Percentiles rank a stretch among this genome's conserved stretches.
Conservation (phyloP, 352 stramenopile genomes). For the Pythium scleroteichum region DNA sequence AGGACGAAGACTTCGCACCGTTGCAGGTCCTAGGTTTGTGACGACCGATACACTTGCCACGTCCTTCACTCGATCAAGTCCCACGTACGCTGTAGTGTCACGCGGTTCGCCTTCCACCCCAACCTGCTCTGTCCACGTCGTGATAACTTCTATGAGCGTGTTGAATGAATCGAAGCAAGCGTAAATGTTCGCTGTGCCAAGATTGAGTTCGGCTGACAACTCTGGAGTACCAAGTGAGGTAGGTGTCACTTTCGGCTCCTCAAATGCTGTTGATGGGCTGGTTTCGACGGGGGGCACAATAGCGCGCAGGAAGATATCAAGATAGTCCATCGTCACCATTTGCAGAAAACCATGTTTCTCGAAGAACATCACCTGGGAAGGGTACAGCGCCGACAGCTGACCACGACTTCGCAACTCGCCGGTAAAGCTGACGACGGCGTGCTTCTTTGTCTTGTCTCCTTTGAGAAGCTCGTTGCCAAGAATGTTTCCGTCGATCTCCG, state of each 20-base stretch:
- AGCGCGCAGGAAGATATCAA: constrained; percentile 80
- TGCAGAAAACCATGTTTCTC: constrained; percentile 84
- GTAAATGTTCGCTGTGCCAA: constrained; percentile 88
- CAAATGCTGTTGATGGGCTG: background rate
- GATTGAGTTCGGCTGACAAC: constrained; percentile 76
- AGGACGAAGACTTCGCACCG: constrained; percentile 21
- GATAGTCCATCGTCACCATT: constrained; percentile 83
- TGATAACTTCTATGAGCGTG: constrained; percentile 74
- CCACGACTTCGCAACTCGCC: constrained; percentile 28
- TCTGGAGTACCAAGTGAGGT: constrained; percentile 55
- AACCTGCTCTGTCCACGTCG: constrained; percentile 71
- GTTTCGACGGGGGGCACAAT: constrained; percentile 42
- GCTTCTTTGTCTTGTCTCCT: constrained; percentile 41
- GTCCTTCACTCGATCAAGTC: constrained; percentile 60
- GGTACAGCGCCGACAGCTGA: constrained; percentile 41
- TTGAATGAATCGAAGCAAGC: constrained; percentile 90
- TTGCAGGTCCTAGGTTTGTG: constrained; percentile 48
- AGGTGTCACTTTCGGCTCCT: constrained; percentile 34
- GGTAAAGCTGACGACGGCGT: constrained; percentile 39
- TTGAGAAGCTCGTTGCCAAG: constrained; percentile 62
- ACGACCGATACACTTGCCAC: constrained; percentile 68
- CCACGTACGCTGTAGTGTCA: constrained; percentile 80
- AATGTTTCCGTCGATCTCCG: constrained; percentile 68
- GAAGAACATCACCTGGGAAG: constrained; percentile 76
- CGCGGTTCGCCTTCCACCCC: constrained; percentile 53